phyloP scores from a whole-genome alignment of 768 basidiomycete species.

The Phylloporus sp. region DNA sequence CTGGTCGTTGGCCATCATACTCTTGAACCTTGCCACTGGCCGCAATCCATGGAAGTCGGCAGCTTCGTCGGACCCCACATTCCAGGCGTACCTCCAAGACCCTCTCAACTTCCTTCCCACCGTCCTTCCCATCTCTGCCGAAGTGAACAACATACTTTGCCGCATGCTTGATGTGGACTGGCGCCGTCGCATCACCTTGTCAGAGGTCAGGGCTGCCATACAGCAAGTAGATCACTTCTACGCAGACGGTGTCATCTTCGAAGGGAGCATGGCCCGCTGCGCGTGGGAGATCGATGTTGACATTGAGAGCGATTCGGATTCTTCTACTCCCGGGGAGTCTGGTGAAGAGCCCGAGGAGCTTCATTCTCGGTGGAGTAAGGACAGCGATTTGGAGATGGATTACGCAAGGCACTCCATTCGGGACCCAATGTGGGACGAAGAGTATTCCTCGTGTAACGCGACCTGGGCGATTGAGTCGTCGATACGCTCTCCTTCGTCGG shows the following conservation, averaged over 20 bases:
- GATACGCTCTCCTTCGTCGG: constrained; percentile 41
- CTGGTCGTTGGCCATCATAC: constrained; percentile 95
- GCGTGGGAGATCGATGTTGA: constrained; percentile 73
- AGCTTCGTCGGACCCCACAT: constrained; percentile 75
- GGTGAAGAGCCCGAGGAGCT: constrained; percentile 36
- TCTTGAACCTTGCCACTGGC: constrained; percentile 91
- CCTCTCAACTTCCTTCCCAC: constrained; percentile 76
- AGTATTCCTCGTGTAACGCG: constrained; percentile 43
- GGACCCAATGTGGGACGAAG: constrained; percentile 31
- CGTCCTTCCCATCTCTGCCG: constrained; percentile 74
- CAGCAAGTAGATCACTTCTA: constrained; percentile 61
- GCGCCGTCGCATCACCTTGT: constrained; percentile 42
- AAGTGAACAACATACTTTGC: constrained; percentile 68
- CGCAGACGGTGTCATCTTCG: constrained; percentile 68
- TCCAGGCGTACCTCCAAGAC: constrained; percentile 78
- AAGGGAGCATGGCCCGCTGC: constrained; percentile 75
- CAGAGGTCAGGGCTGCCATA: constrained; percentile 49
- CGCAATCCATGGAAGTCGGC: constrained; percentile 97
- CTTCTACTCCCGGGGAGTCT: constrained; percentile 43
- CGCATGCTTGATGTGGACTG: constrained; percentile 73
- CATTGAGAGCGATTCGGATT: constrained; percentile 56
- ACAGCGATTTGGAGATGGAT: constrained; percentile 35
- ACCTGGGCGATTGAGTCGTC: constrained; percentile 54
- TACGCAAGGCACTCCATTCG: constrained; percentile 26
- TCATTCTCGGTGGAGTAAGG: constrained; percentile 59